Evolutionary conservation across 2,329 filamentous ascomycete species (phyloP).

Genomic region (Cercospora sesami): DNA sequence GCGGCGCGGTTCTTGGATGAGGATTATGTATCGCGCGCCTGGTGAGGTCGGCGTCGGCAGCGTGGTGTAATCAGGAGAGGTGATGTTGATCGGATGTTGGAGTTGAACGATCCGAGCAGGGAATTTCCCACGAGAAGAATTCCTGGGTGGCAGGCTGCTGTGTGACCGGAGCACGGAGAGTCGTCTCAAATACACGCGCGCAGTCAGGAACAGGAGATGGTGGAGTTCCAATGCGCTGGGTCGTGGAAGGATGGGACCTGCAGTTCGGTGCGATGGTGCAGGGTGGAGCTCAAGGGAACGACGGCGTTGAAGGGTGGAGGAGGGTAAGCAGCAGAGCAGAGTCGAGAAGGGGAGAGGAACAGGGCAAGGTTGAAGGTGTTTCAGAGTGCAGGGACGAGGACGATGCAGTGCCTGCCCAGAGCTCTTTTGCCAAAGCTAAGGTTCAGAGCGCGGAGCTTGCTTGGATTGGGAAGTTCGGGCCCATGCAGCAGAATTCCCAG

Average conservation of each 20-base stretch:
- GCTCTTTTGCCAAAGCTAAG: neutral
- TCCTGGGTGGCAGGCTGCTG: neutral
- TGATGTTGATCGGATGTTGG: slow-evolving; percentile 12
- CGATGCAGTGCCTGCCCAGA: neutral
- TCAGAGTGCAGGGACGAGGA: neutral
- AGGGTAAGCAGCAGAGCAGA: neutral
- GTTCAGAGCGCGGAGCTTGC: neutral
- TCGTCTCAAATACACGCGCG: neutral
- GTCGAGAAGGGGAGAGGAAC: neutral
- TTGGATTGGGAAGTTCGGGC: neutral
- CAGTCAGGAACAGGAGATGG: neutral
- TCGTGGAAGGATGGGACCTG: neutral
- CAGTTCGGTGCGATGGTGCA: neutral
- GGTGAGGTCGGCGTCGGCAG: neutral
- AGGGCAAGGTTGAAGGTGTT: slow-evolving; percentile 3
- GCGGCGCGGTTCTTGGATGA: neutral
- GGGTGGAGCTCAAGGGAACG: neutral
- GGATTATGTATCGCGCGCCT: neutral
- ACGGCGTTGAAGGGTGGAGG: neutral
- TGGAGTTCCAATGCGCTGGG: neutral
- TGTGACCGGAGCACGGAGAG: neutral
- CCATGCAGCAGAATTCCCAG: neutral
- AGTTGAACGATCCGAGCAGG: slow-evolving; percentile 11
- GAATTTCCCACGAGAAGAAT: neutral
- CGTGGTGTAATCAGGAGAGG: neutral